Percentiles rank a stretch among this genome's conserved stretches.
Evolutionary conservation across 805 yeast genomes (phyloP).

Genomic region (Monosporozyma yasuniensis): DNA sequence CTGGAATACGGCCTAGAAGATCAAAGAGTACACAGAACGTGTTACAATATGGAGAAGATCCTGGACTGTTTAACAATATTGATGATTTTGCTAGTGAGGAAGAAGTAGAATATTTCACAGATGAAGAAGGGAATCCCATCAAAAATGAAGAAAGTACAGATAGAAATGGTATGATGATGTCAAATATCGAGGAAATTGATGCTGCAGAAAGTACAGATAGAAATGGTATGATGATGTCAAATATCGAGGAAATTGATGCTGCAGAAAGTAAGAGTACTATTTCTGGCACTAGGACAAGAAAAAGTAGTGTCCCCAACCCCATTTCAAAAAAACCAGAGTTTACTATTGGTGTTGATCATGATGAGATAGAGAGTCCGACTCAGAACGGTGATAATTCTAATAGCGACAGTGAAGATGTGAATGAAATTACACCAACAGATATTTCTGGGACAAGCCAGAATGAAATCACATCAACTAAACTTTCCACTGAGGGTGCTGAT

Average conservation of each 20-base stretch:
- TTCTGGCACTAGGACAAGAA: background rate
- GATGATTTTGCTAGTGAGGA: slow-evolving; percentile 27
- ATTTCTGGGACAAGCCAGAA: background rate
- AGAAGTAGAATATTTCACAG: slow-evolving; percentile 36
- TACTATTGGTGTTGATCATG: slow-evolving; percentile 4
- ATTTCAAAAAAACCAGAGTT: slow-evolving; percentile 4
- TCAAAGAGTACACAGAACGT: slow-evolving; percentile 24
- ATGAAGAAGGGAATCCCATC: slow-evolving; percentile 21
- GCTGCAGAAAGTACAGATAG: background rate
- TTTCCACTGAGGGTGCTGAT: background rate
- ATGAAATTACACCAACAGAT: background rate
- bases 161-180: background rate
- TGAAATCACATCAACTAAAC: background rate
- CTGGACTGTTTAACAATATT: slow-evolving; percentile 11
- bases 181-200: slow-evolving; percentile 6
- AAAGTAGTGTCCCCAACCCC: background rate
- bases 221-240: background rate
- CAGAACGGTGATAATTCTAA: background rate
- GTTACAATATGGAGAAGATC: slow-evolving; percentile 18
- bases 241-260: slow-evolving; percentile 10
- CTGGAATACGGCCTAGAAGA: slow-evolving; percentile 24
- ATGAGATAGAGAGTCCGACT: background rate
- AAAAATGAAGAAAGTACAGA: slow-evolving; percentile 3
- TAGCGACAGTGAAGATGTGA: background rate
- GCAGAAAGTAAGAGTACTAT: slow-evolving; percentile 7